Evolutionary conservation across 768 basidiomycete genomes (phyloP), one percentile per base, ranked within the genome.

Genomic region (Mycena indigotica): DNA sequence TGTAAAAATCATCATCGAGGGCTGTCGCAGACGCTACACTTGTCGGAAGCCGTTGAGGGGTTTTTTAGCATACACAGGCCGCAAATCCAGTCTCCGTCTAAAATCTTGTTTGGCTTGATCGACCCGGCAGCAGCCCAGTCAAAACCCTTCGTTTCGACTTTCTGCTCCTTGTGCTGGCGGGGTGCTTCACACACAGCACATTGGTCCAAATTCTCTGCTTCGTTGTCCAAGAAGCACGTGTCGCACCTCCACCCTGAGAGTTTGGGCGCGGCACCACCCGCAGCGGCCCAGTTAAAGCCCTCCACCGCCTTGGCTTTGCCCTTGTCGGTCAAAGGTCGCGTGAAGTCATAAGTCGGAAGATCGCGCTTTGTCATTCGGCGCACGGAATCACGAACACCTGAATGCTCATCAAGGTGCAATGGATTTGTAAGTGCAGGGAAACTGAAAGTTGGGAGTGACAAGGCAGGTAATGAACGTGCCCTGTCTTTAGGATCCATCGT

Each of bases 271-370:
- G 81, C 85, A 53, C 82, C 67, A 3, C 85, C 87, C 1, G 85
- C 85, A 10, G 84, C 85, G 2, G 78, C 74, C 81, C 84, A 89
- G 63, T 88, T 75, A 62, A 88, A 89, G 28, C 74, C 74, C 39
- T 75, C 72, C 38, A 70, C 62, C 46, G 55, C 58, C 53, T 64
- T 63, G 52, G 39, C 52, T 24, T 57, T 52, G 60, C 49, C 53
- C 40, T 53, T 19, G 53, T 40, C 57, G 15, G n/a, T n/a, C 29
- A 30, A 28, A 44, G 51, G 24, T 5, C 52, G 61, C 50, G 54
- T 53, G 51, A 83, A 74, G 40, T 74, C 69, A 48, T 78, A 81
- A 2, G 55, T 62, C 1, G 87, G 87, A 10, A 90, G 75, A 13
- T 76, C 76, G 1, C 73, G 65, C 30, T 66, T 58, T 12, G 79